Evolutionary conservation across 2,329 filamentous ascomycete genomes (phyloP).

Genomic region (Trichoderma brevicompactum): DNA sequence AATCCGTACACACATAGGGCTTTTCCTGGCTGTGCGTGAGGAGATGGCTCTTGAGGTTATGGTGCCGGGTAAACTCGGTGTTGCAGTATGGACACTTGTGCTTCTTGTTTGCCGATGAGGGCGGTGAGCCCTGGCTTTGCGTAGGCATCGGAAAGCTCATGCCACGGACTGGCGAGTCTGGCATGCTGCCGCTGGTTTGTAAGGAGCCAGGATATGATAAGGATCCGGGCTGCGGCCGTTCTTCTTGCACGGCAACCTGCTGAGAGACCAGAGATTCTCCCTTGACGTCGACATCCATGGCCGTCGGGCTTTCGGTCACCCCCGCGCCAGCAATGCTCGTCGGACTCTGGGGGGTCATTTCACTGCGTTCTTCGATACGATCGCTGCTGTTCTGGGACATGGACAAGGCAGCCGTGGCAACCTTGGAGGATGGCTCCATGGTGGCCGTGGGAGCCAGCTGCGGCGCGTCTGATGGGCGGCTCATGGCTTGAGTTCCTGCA

Average conservation of each 20-base stretch:
- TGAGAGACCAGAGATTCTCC: slow-evolving; percentile 43
- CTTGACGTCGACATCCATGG: slow-evolving; percentile 59
- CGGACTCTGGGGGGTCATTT: slow-evolving; percentile 51
- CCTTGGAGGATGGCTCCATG: slow-evolving; percentile 49
- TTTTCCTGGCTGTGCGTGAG: slow-evolving; percentile 98
- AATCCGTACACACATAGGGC: slow-evolving; percentile 92
- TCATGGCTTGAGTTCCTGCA: slow-evolving; percentile 57
- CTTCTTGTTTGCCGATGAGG: slow-evolving; percentile 72
- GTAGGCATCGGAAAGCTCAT: slow-evolving; percentile 63
- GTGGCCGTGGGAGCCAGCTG: slow-evolving; percentile 49
- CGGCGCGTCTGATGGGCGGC: slow-evolving; percentile 60
- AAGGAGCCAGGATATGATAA: slow-evolving; percentile 61
- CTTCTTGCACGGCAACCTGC: slow-evolving; percentile 54
- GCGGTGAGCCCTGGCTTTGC: slow-evolving; percentile 54
- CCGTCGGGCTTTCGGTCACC: slow-evolving; percentile 55
- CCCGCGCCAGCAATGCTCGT: slow-evolving; percentile 49
- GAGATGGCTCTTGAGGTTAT: slow-evolving; percentile 96
- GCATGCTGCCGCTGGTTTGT: slow-evolving; percentile 48
- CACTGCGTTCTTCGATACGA: slow-evolving; percentile 45
- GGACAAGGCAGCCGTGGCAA: slow-evolving; percentile 40
- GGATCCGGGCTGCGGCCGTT: slow-evolving; percentile 55
- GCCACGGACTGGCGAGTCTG: slow-evolving; percentile 53
- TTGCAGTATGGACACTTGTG: slow-evolving; percentile 97
- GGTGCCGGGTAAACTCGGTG: slow-evolving; percentile 95
- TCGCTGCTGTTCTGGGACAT: slow-evolving; percentile 42